Evolutionary conservation across 257 asterid species (phyloP), one percentile per base, ranked within the genome.

Genomic region (Nicotiana paniculata): DNA sequence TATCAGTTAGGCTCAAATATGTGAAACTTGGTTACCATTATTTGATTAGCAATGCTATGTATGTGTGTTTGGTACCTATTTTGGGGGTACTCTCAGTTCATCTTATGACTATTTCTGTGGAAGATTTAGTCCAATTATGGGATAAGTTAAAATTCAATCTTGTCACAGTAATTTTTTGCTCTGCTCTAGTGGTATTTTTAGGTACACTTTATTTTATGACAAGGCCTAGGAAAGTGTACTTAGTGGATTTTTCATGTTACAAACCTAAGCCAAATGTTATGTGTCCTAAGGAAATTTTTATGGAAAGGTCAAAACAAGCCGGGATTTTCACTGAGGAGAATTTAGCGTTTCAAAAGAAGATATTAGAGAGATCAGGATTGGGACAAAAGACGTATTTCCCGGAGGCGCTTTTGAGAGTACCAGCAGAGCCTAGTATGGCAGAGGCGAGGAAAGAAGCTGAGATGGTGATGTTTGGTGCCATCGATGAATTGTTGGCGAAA

Each of bases 1-100:
- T 68, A 4, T 88, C 90, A 64, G 86, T 88, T 10, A 88, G 72
- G 63, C 90, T 88, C 85, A 88, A 86, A 77, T 86, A 88, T 82
- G 90, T 88, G 74, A 88, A 88, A 79, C 87, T 88, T 7, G 90
- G 90, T 8, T 79, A 85, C 83, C 89, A 88, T 10, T 86, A 86
- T 35, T 77, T 84, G 67, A 78, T 86, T 30, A 83, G 83, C 67
- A 77, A 82, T 81, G 84, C 82, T 67, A 76, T 86, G 86, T 88
- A 88, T 54, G 54, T 88, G 55, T 8, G 77, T 9, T 51, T 86
- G n/a, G 67, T 82, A 3, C 89, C 87, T 4, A 70, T 88, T 65
- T 57, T 86, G 1, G 86, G 72, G 26, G 79, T 37, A 2, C 26
- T 86, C 67, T 83, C 30, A 0, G 82, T 58, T 57, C 88, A 86